Percentiles rank a stretch among this genome's conserved stretches.
Conservation (phyloP, 768 basidiomycete species). For the Mycena crocata region DNA sequence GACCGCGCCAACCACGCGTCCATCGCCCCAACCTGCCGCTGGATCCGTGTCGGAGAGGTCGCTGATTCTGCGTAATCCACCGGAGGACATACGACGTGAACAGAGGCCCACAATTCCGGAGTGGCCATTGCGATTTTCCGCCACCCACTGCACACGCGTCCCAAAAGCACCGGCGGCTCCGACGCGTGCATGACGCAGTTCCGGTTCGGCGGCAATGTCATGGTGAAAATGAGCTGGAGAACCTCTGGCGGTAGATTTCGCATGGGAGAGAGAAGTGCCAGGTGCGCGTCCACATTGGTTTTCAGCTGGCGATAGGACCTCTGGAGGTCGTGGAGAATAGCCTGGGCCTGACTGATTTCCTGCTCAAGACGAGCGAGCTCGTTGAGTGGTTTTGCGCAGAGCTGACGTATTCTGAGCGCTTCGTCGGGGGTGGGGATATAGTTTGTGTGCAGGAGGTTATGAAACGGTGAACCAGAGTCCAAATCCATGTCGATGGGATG, state of each 20-base stretch:
- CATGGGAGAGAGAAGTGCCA: slow-evolving; percentile 22
- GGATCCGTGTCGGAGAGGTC: not conserved
- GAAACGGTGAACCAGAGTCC: slow-evolving; percentile 12
- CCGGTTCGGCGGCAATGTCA: slow-evolving; percentile 12
- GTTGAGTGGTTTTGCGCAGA: slow-evolving; percentile 8
- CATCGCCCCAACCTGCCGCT: slow-evolving; percentile 18
- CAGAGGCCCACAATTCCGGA: slow-evolving; percentile 9
- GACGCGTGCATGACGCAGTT: slow-evolving; percentile 26
- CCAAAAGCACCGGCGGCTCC: slow-evolving; percentile 20
- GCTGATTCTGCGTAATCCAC: slow-evolving; percentile 20
- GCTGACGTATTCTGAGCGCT: slow-evolving; percentile 16
- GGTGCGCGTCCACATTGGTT: slow-evolving; percentile 15
- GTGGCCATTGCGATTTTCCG: slow-evolving; percentile 18
- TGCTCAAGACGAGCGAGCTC: slow-evolving; percentile 19
- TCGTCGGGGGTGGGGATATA: slow-evolving; percentile 15
- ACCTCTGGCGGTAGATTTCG: slow-evolving; percentile 26
- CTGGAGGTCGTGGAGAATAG: slow-evolving; percentile 19
- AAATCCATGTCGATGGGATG: not conserved
- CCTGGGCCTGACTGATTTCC: slow-evolving; percentile 15
- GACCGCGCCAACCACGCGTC: slow-evolving; percentile 21
- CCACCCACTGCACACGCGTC: slow-evolving; percentile 26
- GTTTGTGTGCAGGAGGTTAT: slow-evolving; percentile 22
- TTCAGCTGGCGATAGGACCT: slow-evolving; percentile 10
- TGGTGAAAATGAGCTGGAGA: slow-evolving; percentile 23
- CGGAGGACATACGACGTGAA: slow-evolving; percentile 21